phyloP scores from a whole-genome alignment of 345 rosid species.

The Barbarea vulgaris region DNA sequence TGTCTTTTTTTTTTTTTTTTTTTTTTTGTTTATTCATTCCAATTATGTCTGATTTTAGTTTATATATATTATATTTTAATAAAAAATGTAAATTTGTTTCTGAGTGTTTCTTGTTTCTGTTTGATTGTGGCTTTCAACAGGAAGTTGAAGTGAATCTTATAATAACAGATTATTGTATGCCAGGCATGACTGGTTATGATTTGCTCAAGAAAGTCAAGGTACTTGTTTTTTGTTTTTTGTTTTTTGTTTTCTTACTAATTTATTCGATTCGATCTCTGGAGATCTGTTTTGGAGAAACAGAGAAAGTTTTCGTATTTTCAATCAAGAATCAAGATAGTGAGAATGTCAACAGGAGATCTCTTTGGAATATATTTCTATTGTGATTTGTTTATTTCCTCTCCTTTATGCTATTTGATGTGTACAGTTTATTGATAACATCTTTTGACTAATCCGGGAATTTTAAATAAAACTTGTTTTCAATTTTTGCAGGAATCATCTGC shows the following conservation, averaged over 20 bases:
- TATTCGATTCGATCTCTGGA: conserved; percentile 13
- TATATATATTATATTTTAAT: no score
- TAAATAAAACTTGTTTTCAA: neutral
- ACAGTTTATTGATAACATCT: neutral
- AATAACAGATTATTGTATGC: conserved; percentile 89
- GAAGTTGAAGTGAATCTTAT: conserved; percentile 72
- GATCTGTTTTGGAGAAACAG: neutral
- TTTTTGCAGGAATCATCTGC: conserved; percentile 55
- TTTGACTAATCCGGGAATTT: neutral
- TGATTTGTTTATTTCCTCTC: conserved; percentile 4
- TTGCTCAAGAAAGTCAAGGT: conserved; percentile 81
- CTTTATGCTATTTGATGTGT: conserved; percentile 9
- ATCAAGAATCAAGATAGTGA: conserved; percentile 28
- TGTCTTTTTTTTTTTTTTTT: neutral
- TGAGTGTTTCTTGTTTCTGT: neutral
- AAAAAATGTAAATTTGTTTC: neutral
- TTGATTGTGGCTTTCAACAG: conserved; percentile 33
- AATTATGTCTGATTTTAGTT: no score
- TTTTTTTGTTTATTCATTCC: no score
- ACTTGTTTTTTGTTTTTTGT: conserved; percentile 1
- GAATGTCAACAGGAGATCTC: conserved; percentile 23
- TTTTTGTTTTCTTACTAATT: neutral
- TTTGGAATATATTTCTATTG: conserved; percentile 15
- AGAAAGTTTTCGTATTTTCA: neutral
- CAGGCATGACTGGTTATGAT: conserved; percentile 89